Base-by-base conservation (phyloP, 163 green algal genomes). In the Chlamydomonas reinhardtii region DNA sequence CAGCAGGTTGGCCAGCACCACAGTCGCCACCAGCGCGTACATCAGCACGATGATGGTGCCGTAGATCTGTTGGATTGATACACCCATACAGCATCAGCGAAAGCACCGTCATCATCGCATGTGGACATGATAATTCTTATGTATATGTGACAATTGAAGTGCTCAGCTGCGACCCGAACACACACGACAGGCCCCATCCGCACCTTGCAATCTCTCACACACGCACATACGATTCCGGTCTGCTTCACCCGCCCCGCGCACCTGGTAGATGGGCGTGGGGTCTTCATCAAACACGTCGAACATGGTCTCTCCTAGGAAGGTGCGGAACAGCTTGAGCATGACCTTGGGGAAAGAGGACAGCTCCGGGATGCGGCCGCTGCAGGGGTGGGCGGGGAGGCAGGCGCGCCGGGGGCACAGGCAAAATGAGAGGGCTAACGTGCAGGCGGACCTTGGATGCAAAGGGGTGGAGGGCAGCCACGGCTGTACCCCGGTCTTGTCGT, bases 281-380 rank as follows among this genome's bases (percentile, higher is more conserved):
- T 76, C 70, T 22, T 43, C 66, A n/a, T 27, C 31, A 16, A 43
- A 73, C 31, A 76, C 9, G 39, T 64, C 72, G 15, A 76, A 76
- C 72, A 76, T 76, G 39, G 73, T 80, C 22, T 80, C 73, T 0
- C 52, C 48, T 56, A 80, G 52, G 52, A 80, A 80, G 73, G 73
- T 68, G 54, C 73, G 73, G 52, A 80, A 80, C 17, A 80, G 73
- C 52, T 80, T 29, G 17, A 80, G 73, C 48, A 80, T 31, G 31
- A 52, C 31, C 17, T 20, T 54, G 31, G 73, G 54, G 73, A 80
- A 80, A 52, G 52, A 54, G 52, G 52, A 14, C 17, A 80, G 73
- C n/a, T 69, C 73, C 4, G 72, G 72, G 39, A 76, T 76, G 72
- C 27, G 39, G 72, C 27, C 39, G 39, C 72, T 76, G 25, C 11